Evolutionary conservation across 371 early-diverging fungal species (phyloP).

Genomic region (Batrachochytrium dendrobatidis): DNA sequence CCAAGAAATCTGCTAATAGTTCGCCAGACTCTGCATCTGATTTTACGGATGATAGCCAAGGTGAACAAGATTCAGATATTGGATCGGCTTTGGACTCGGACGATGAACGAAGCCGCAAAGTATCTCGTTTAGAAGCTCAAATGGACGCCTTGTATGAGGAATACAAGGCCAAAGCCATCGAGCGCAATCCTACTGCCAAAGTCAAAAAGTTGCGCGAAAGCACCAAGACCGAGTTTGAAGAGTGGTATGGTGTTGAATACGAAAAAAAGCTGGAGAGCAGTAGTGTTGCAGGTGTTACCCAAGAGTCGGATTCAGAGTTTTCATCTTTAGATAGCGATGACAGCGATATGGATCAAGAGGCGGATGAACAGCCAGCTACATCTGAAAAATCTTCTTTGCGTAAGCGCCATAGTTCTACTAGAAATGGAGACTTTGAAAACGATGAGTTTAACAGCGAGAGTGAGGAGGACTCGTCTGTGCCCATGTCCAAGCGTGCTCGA

Average conservation of each 20-base stretch:
- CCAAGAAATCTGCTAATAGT: background rate
- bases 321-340: background rate
- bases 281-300: conserved; percentile 4
- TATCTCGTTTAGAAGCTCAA: conserved; percentile 55
- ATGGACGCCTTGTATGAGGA: conserved; percentile 51
- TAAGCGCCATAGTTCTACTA: conserved; percentile 9
- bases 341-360: conserved; percentile 2
- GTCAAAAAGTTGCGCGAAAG: conserved; percentile 56
- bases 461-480: conserved; percentile 36
- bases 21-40: conserved; percentile 23
- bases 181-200: conserved; percentile 66
- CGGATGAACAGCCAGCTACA: conserved; percentile 19
- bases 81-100: conserved; percentile 38
- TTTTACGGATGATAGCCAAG: conserved; percentile 30
- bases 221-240: conserved; percentile 52
- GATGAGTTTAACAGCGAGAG: conserved; percentile 23
- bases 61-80: conserved; percentile 25
- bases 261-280: conserved; percentile 25
- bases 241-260: conserved; percentile 47
- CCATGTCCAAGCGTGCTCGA: conserved; percentile 68
- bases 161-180: conserved; percentile 42
- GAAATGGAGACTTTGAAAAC: conserved; percentile 34
- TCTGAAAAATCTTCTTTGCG: background rate
- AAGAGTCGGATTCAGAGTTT: background rate
- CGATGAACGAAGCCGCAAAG: conserved; percentile 35